Conservation (phyloP, 805 yeast genomes). For the Candida fluviatilis region DNA sequence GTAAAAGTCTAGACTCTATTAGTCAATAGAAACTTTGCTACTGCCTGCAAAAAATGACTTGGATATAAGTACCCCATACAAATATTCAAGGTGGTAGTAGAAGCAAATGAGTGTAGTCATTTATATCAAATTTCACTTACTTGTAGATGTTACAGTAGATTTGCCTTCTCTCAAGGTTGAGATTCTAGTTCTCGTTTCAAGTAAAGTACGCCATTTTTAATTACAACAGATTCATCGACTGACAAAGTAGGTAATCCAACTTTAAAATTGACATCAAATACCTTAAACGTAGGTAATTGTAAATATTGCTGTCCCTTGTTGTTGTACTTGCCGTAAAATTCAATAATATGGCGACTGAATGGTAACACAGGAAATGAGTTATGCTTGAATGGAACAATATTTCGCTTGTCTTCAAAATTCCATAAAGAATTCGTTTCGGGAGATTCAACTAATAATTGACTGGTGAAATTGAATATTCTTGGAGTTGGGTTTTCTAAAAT, state of each 20-base stretch:
- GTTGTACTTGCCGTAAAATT: conserved; percentile 20
- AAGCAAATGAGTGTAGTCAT: too few relatives aligned
- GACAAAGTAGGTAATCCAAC: conserved; percentile 50
- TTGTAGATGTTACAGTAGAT: neutral
- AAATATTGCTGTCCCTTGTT: conserved; percentile 9
- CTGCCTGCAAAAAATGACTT: too few relatives aligned
- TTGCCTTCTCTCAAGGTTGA: neutral
- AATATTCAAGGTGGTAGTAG: too few relatives aligned
- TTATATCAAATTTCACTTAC: neutral
- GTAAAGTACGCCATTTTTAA: conserved; percentile 12
- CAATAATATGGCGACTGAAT: conserved; percentile 45
- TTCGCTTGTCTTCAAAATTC: conserved; percentile 19
- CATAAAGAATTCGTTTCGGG: conserved; percentile 16
- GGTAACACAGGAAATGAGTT: conserved; percentile 54
- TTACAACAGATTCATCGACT: conserved; percentile 14
- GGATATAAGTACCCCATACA: too few relatives aligned
- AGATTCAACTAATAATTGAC: conserved; percentile 30
- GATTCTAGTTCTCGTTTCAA: conserved; percentile 8
- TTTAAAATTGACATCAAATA: conserved; percentile 65
- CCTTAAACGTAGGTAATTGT: conserved; percentile 57
- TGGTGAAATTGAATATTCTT: conserved; percentile 58
- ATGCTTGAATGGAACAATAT: conserved; percentile 28
- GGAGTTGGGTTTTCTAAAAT: conserved; percentile 74
- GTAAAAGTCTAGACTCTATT: too few relatives aligned
- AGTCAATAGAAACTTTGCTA: too few relatives aligned